Conservation (phyloP, 2,329 filamentous ascomycete genomes). For the Epichloe glyceriae region DNA sequence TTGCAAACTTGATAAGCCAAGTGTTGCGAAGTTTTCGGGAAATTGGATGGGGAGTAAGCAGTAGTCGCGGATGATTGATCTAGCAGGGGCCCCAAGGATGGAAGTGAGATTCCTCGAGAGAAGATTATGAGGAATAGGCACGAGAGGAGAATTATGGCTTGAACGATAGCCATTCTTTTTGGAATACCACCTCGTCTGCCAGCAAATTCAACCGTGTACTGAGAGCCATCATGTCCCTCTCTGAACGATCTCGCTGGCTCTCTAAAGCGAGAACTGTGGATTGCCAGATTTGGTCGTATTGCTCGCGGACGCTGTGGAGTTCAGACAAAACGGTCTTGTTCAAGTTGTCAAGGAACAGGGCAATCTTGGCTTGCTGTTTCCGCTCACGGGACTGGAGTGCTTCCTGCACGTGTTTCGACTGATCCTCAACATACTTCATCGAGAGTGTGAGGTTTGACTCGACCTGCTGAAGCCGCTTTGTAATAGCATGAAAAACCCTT, state of each 20-base stretch:
- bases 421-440: constrained; percentile 91
- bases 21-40: constrained; percentile 8
- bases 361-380: constrained; percentile 72
- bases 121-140: constrained; percentile 85
- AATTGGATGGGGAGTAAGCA: constrained; percentile 11
- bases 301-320: constrained; percentile 60
- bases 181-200: constrained; percentile 79
- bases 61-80: constrained; percentile 15
- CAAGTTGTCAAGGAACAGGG: constrained; percentile 67
- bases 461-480: constrained; percentile 80
- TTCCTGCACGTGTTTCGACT: constrained; percentile 80
- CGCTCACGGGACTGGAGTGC: constrained; percentile 79
- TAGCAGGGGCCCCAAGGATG: constrained; percentile 17
- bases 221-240: constrained; percentile 72
- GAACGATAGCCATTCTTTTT: constrained; percentile 90
- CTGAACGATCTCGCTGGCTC: constrained; percentile 71
- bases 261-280: constrained; percentile 87
- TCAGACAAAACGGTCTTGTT: constrained; percentile 80
- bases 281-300: constrained; percentile 96
- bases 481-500: constrained; percentile 97
- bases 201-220: constrained; percentile 70
- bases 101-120: constrained; percentile 35
- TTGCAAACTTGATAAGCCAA: constrained; percentile 1
- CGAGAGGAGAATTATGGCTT: constrained; percentile 74
- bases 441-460: constrained; percentile 89